Evolutionary conservation across 306 rosid genomes (phyloP).

Genomic region (Acacia acuminata): DNA sequence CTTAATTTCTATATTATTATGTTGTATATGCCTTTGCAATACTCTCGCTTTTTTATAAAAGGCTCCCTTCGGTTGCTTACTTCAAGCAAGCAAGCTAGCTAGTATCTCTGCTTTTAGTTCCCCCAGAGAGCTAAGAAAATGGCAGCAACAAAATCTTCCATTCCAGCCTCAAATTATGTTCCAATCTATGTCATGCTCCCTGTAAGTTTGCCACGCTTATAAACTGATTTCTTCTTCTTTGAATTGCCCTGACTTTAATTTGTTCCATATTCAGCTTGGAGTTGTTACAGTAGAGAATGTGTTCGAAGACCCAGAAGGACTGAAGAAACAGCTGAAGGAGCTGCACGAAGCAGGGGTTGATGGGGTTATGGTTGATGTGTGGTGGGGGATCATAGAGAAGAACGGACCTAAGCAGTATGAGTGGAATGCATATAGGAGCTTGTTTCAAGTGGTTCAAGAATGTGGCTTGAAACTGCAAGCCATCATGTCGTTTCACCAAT

Average conservation of each 20-base stretch:
- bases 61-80: not conserved
- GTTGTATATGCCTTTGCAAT: not conserved
- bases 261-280: constrained; percentile 50
- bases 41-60: constrained; percentile 18
- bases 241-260: not conserved
- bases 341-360: constrained; percentile 61
- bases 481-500: constrained; percentile 87
- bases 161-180: constrained; percentile 58
- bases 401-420: constrained; percentile 70
- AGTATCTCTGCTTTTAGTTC: not conserved
- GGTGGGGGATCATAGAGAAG: constrained; percentile 88
- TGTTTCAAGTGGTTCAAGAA: constrained; percentile 64
- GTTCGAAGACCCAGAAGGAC: constrained; percentile 49
- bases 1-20: no score
- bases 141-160: constrained; percentile 36
- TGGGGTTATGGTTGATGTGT: constrained; percentile 89
- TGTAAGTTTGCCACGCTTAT: not conserved
- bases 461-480: constrained; percentile 72
- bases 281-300: constrained; percentile 54
- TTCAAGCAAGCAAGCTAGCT: not conserved
- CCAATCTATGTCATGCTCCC: constrained; percentile 80
- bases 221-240: not conserved
- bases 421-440: constrained; percentile 68
- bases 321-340: constrained; percentile 50
- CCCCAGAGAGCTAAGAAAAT: not conserved